Evolutionary conservation across 2,329 filamentous ascomycete genomes (phyloP).

Genomic region (Dendrostoma leiphaemia): DNA sequence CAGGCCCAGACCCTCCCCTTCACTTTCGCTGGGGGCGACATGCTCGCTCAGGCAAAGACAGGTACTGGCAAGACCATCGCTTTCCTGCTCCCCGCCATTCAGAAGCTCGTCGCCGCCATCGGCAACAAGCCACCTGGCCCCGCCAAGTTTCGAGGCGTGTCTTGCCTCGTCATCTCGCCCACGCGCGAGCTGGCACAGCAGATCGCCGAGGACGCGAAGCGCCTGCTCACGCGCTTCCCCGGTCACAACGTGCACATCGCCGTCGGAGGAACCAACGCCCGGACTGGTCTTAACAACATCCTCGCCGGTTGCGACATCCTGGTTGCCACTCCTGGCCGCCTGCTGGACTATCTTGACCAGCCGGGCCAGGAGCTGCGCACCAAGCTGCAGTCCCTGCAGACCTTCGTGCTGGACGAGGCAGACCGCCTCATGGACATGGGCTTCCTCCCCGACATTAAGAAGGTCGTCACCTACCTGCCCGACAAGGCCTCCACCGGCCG

Average conservation of each 20-base stretch:
- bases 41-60: conserved; percentile 80
- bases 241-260: conserved; percentile 74
- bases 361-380: conserved; percentile 66
- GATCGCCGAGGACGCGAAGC: conserved; percentile 68
- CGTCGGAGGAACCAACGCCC: conserved; percentile 76
- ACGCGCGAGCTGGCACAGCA: conserved; percentile 70
- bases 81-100: conserved; percentile 79
- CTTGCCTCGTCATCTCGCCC: conserved; percentile 65
- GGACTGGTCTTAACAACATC: conserved; percentile 69
- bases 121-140: conserved; percentile 22
- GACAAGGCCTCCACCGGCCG: conserved; percentile 55
- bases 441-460: conserved; percentile 75
- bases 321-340: conserved; percentile 76
- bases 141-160: conserved; percentile 37
- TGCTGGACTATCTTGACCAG: conserved; percentile 76
- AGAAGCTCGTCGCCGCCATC: conserved; percentile 62
- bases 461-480: conserved; percentile 72
- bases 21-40: conserved; percentile 46
- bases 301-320: conserved; percentile 74
- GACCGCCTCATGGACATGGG: conserved; percentile 90
- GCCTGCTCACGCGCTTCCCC: conserved; percentile 69
- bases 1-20: conserved; percentile 50
- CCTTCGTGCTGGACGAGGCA: conserved; percentile 86
- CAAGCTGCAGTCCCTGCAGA: conserved; percentile 68
- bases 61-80: conserved; percentile 85